Evolutionary conservation across 2,329 filamentous ascomycete genomes (phyloP), one percentile per base, ranked within the genome.

Genomic region (Pestalotiopsis sp.): DNA sequence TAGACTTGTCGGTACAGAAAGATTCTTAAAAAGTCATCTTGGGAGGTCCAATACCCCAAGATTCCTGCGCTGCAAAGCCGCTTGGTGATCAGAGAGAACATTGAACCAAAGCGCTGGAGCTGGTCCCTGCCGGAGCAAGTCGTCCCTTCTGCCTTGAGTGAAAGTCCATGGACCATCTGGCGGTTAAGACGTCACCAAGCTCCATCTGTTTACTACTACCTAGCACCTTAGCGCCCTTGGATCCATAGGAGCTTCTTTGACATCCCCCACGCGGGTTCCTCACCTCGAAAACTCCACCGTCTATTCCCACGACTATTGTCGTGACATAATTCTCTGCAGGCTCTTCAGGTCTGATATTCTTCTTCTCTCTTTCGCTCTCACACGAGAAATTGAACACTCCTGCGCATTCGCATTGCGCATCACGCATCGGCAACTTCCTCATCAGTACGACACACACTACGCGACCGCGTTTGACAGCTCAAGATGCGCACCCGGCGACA

Each of bases 401-500:
- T 25, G 57, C 27, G 57, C 57, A 17, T 59, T 20, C n/a, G 23
- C 7, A 1, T 23, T 59, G 57, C 60, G 14, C 38, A 63, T 63
- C 17, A 39, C 25, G 20, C 60, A 39, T 63, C 36, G 17, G 14
- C 27, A 13, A 45, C 36, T 12, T 5, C 7, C 11, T 13, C 11
- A 14, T 23, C 11, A 27, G 17, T 23, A 27, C 27, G 17, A 36
- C 36, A 36, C 36, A 36, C 31, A 12, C 20, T 39, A 20, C 31
- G 59, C 59, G 59, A 38, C 31, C 25, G n/a, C 59, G 27, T 27
- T 11, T n/a, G 49, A 4, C 45, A 66, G n/a, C 5, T 36, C 59
- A 68, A 13, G 52, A 70, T 70, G 68, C 68, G 68, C 63, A 70
- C 68, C 62, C 66, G 68, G 63, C 56, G 68, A 66, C 68, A 70